phyloP scores from a whole-genome alignment of 2,329 filamentous ascomycete species.

The Xylariomycetidae sp. region DNA sequence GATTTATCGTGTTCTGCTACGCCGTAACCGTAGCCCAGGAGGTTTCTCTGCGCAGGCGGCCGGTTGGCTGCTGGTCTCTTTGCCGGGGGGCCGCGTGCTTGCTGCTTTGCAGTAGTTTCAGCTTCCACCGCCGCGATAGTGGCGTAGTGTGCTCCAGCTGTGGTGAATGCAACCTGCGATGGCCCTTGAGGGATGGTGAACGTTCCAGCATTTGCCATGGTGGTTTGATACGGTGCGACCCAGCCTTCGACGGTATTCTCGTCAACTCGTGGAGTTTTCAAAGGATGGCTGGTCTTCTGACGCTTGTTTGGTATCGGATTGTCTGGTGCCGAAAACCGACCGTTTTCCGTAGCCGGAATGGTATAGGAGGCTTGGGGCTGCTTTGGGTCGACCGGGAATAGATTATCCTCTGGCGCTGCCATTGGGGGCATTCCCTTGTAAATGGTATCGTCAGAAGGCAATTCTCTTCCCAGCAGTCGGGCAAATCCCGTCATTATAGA shows the following conservation, averaged over 20 bases:
- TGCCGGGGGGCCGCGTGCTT: slow-evolving; percentile 7
- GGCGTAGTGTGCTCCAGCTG: slow-evolving; percentile 48
- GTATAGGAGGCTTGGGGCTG: slow-evolving; percentile 30
- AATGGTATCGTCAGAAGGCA: slow-evolving; percentile 53
- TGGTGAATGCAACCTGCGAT: too few relatives aligned
- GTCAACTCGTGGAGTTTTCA: slow-evolving; percentile 33
- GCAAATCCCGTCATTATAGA: slow-evolving; percentile 61
- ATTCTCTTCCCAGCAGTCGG: slow-evolving; percentile 61
- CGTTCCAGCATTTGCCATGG: slow-evolving; percentile 53
- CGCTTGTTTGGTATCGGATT: slow-evolving; percentile 24
- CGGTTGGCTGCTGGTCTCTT: slow-evolving; percentile 16
- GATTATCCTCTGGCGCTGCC: slow-evolving; percentile 59
- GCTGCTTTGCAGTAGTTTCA: slow-evolving; percentile 17
- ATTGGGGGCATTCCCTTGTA: slow-evolving; percentile 48
- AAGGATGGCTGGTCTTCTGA: slow-evolving; percentile 26
- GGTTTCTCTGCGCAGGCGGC: slow-evolving; percentile 23
- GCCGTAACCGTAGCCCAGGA: slow-evolving; percentile 26
- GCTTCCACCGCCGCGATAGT: slow-evolving; percentile 33
- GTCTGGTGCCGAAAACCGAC: too few relatives aligned
- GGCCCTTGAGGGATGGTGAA: slow-evolving; percentile 58
- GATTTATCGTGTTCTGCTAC: slow-evolving; percentile 27
- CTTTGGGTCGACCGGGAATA: slow-evolving; percentile 62
- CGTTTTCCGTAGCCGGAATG: slow-evolving; percentile 10
- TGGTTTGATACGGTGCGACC: slow-evolving; percentile 47
- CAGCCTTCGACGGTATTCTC: slow-evolving; percentile 26